phyloP scores from a whole-genome alignment of 2,329 filamentous ascomycete genomes.

The Pseudophaeomoniella oleicola region DNA sequence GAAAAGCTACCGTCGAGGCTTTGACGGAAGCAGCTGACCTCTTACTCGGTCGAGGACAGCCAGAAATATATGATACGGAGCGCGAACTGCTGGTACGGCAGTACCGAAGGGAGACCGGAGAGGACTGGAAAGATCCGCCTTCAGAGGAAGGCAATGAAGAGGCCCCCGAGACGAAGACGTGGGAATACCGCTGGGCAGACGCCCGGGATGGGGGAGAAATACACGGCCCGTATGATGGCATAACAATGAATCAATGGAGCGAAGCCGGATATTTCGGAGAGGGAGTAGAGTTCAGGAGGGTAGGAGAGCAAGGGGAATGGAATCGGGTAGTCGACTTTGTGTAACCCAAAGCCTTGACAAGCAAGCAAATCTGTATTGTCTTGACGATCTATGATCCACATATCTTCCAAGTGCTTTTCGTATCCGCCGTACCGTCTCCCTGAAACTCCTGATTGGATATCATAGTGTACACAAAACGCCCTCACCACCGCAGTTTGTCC shows the following conservation, averaged over 20 bases:
- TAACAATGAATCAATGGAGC: conserved; percentile 82
- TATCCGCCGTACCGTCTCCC: no score
- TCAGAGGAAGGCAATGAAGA: conserved; percentile 8
- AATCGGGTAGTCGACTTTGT: conserved; percentile 35
- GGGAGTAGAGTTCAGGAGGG: conserved; percentile 63
- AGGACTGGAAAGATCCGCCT: conserved; percentile 57
- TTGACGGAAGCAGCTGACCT: conserved; percentile 86
- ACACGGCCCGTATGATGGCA: conserved; percentile 76
- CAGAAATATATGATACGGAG: conserved; percentile 84
- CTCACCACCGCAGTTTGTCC: not conserved
- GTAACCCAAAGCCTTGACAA: conserved; percentile 20
- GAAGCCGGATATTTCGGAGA: conserved; percentile 86
- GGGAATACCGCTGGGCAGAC: conserved; percentile 91
- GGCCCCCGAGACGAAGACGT: conserved; percentile 34
- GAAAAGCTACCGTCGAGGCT: conserved; percentile 60
- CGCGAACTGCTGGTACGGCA: conserved; percentile 71
- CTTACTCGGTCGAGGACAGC: conserved; percentile 65
- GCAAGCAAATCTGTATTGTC: conserved; percentile 1
- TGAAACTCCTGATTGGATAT: not conserved
- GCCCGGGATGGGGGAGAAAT: conserved; percentile 62
- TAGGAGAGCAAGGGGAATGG: conserved; percentile 42
- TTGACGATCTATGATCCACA: not conserved
- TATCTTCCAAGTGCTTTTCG: not conserved
- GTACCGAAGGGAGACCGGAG: conserved; percentile 72
- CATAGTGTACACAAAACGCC: not conserved